phyloP scores from a whole-genome alignment of 2,329 filamentous ascomycete genomes.

The Aureobasidium sp. region DNA sequence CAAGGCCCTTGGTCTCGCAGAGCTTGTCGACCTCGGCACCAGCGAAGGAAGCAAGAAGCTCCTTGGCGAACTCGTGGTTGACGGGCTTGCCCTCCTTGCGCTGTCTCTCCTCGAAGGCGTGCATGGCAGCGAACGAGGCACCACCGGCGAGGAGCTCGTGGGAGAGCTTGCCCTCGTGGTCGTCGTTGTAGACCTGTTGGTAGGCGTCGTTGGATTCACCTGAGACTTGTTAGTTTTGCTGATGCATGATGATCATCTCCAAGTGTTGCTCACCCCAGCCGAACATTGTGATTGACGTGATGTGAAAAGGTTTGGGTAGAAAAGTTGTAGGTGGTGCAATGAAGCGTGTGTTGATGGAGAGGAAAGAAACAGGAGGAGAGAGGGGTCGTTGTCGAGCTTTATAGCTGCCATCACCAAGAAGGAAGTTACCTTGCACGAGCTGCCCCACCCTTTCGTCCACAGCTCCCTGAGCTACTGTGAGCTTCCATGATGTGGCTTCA shows the following conservation, averaged over 20 bases:
- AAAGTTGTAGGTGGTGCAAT: constrained; percentile 10
- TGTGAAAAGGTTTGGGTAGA: constrained; percentile 10
- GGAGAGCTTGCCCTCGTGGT: constrained; percentile 56
- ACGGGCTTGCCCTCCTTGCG: constrained; percentile 63
- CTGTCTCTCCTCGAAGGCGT: constrained; percentile 70
- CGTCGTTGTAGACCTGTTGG: constrained; percentile 47
- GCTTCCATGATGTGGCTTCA: constrained; percentile 10
- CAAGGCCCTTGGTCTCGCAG: constrained; percentile 50
- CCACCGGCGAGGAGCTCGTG: constrained; percentile 72
- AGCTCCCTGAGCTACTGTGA: neutral
- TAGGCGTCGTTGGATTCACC: constrained; percentile 49
- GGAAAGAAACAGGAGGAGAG: constrained; percentile 43
- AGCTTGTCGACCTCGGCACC: constrained; percentile 72
- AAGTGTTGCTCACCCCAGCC: constrained; percentile 33
- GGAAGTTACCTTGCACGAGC: neutral
- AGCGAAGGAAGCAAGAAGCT: constrained; percentile 64
- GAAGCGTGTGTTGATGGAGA: constrained; percentile 8
- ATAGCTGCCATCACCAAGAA: neutral
- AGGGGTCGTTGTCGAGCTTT: constrained; percentile 1
- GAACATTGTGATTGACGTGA: constrained; percentile 34
- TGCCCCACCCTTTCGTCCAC: constrained; percentile 8
- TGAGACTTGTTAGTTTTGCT: constrained; percentile 23
- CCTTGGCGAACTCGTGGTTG: constrained; percentile 69
- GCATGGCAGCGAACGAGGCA: constrained; percentile 73
- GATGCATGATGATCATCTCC: neutral